These are phyloP conservation scores for Pichiaceae sp. DNA, from an alignment of 1,139 yeast species.

Conservation along the genomic window DNA sequence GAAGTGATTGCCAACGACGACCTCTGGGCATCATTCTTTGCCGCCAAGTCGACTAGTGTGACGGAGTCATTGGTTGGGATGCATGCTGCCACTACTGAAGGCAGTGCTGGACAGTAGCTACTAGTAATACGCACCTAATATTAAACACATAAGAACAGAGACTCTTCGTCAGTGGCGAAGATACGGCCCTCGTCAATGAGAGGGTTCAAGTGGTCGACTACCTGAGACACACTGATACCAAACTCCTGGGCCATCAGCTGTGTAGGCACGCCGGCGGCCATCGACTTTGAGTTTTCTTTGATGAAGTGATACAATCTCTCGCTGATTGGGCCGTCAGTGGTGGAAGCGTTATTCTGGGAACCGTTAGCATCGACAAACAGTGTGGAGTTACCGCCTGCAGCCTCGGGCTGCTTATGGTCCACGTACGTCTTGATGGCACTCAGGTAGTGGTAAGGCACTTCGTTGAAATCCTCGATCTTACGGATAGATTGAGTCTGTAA, in stretches of 20 bases:
- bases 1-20: conserved; percentile 49
- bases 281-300: conserved; percentile 41
- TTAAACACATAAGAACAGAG: conserved; percentile 32
- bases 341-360: background rate
- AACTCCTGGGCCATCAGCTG: conserved; percentile 51
- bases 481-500: conserved; percentile 59
- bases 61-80: conserved; percentile 12
- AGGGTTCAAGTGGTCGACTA: conserved; percentile 38
- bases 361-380: conserved; percentile 13
- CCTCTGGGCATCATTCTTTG: conserved; percentile 54
- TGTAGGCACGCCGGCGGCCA: conserved; percentile 69
- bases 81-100: background rate
- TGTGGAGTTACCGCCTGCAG: conserved; percentile 15
- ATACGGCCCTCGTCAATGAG: conserved; percentile 59
- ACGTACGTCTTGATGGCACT: conserved; percentile 61
- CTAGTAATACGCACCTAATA: background rate
- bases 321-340: conserved; percentile 26
- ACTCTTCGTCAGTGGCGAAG: conserved; percentile 61
- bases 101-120: background rate
- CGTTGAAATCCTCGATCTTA: conserved; percentile 61
- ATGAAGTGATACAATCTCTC: conserved; percentile 41
- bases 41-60: conserved; percentile 19
- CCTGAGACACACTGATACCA: conserved; percentile 40
- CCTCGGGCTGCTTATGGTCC: conserved; percentile 27
- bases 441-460: conserved; percentile 67